Evolutionary conservation across 768 basidiomycete species (phyloP).

Genomic region (Trametes cinnabarina): DNA sequence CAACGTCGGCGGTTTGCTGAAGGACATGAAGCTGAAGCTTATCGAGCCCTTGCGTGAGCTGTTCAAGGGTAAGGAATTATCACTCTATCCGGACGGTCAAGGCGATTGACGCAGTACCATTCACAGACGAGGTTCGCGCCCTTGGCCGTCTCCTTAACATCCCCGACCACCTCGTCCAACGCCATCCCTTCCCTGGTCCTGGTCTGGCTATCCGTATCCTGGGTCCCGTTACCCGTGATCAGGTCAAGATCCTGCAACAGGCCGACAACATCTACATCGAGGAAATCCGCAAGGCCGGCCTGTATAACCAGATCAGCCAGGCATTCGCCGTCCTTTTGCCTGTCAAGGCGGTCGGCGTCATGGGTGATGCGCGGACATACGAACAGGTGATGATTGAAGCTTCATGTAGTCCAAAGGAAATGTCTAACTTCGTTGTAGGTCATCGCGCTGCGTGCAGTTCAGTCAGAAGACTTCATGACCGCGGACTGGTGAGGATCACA

Average conservation of each 20-base stretch:
- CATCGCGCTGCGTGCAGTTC: slow-evolving; percentile 90
- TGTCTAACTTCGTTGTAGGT: slow-evolving; percentile 46
- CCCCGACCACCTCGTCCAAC: slow-evolving; percentile 88
- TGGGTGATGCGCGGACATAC: slow-evolving; percentile 95
- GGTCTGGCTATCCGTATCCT: slow-evolving; percentile 98
- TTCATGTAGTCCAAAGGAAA: neutral
- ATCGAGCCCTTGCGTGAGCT: slow-evolving; percentile 97
- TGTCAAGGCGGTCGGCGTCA: slow-evolving; percentile 95
- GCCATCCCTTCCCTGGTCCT: slow-evolving; percentile 98
- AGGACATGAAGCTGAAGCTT: slow-evolving; percentile 97
- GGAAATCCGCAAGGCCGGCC: slow-evolving; percentile 88
- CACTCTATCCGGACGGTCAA: too few relatives aligned
- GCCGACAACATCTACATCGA: slow-evolving; percentile 97
- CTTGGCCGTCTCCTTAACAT: slow-evolving; percentile 90
- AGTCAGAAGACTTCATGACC: slow-evolving; percentile 99
- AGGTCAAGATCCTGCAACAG: slow-evolving; percentile 86
- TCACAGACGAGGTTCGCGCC: slow-evolving; percentile 88
- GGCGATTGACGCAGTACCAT: neutral
- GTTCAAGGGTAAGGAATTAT: slow-evolving; percentile 78
- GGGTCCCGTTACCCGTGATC: slow-evolving; percentile 90
- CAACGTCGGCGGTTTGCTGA: slow-evolving; percentile 94
- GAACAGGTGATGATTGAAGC: slow-evolving; percentile 63
- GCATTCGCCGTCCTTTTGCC: slow-evolving; percentile 96
- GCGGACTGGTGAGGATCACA: slow-evolving; percentile 78
- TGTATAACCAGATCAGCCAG: slow-evolving; percentile 93